Evolutionary conservation across 805 yeast species (phyloP).

Genomic region (Jamesozyma jinghongensis): DNA sequence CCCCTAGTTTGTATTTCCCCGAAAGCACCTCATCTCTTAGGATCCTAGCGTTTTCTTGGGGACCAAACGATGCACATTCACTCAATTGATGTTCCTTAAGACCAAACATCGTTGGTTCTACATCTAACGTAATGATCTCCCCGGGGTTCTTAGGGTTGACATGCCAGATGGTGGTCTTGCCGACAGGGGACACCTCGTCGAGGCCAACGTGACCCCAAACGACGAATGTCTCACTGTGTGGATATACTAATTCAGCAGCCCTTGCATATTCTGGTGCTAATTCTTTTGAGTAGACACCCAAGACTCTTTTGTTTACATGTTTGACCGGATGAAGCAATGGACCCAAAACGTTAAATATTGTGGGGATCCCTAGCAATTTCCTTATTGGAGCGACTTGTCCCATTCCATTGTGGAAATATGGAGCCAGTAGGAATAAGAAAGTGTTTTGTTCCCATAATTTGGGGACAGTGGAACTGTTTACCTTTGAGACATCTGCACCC

Average conservation of each 20-base stretch:
- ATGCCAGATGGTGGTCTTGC: constrained; percentile 73
- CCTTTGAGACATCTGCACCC: constrained; percentile 75
- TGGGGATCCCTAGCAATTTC: constrained; percentile 73
- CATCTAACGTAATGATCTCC: constrained; percentile 32
- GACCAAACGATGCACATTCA: constrained; percentile 75
- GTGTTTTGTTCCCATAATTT: constrained; percentile 40
- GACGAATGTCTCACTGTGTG: constrained; percentile 53
- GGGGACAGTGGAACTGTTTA: constrained; percentile 51
- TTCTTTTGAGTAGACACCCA: constrained; percentile 78
- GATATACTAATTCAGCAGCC: constrained; percentile 54
- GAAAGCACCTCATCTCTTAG: constrained; percentile 33
- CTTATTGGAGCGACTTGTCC: constrained; percentile 72
- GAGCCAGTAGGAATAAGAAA: constrained; percentile 78
- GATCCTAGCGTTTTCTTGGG: constrained; percentile 68
- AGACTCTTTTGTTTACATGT: constrained; percentile 58
- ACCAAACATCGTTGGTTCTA: constrained; percentile 75
- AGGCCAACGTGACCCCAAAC: constrained; percentile 90
- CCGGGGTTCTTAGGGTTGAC: constrained; percentile 31
- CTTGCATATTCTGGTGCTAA: constrained; percentile 80
- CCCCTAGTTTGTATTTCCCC: constrained; percentile 38
- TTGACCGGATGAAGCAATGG: constrained; percentile 92
- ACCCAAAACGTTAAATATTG: constrained; percentile 89
- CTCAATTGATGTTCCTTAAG: constrained; percentile 60
- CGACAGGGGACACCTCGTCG: constrained; percentile 91
- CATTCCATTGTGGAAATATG: constrained; percentile 91